phyloP scores from a whole-genome alignment of 2,329 filamentous ascomycete species.

The Colletotrichum gigasporum region DNA sequence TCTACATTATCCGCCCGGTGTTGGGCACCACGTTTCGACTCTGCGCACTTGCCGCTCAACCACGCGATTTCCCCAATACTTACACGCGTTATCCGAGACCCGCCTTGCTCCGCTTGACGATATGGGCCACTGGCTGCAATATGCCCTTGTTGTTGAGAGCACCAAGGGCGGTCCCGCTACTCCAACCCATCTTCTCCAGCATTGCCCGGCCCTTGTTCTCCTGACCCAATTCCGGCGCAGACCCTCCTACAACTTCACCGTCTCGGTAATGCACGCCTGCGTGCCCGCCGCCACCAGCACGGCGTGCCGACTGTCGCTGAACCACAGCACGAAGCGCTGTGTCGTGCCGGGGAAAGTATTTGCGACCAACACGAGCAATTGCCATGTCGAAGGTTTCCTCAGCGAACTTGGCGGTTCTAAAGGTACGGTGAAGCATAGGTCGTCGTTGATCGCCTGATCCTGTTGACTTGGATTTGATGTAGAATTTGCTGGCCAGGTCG shows the following conservation, averaged over 20 bases:
- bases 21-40: too few species aligned
- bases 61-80: too few species aligned
- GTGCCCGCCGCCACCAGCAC: conserved; percentile 36
- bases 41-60: too few species aligned
- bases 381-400: conserved; percentile 62
- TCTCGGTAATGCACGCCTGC: conserved; percentile 73
- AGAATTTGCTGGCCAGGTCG: conserved; percentile 77
- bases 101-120: conserved; percentile 86
- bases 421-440: conserved; percentile 80
- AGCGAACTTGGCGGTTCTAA: conserved; percentile 69
- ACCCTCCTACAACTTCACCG: conserved; percentile 87
- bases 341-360: conserved; percentile 66
- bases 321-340: conserved; percentile 19
- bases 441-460: conserved; percentile 79
- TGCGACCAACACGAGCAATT: conserved; percentile 56
- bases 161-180: conserved; percentile 84
- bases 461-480: conserved; percentile 84
- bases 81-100: conserved; percentile 74
- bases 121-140: conserved; percentile 82
- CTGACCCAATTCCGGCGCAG: conserved; percentile 82
- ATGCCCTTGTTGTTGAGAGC: conserved; percentile 87
- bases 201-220: conserved; percentile 88
- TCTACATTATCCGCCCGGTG: too few species aligned
- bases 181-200: conserved; percentile 98
- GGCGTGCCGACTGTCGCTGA: conserved; percentile 21